Evolutionary conservation across 768 basidiomycete species (phyloP).

Genomic region (Rhodocollybia butyracea): DNA sequence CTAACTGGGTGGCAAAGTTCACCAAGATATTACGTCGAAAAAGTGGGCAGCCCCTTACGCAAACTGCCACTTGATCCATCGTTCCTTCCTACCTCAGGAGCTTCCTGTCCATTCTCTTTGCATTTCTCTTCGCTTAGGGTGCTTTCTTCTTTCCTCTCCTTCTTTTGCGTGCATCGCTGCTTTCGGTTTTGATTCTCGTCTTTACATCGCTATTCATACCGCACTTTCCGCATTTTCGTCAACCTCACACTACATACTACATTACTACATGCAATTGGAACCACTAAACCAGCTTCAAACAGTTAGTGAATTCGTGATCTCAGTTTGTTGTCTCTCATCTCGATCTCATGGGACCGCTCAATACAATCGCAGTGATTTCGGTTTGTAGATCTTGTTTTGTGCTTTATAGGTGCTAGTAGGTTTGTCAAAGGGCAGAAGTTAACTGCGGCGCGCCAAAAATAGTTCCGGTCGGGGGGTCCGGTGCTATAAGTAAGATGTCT

Average conservation of each 20-base stretch:
- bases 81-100: background rate
- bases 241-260: background rate
- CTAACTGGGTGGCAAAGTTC: slow-evolving; percentile 32
- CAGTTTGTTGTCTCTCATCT: too few relatives aligned
- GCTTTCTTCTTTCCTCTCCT: background rate
- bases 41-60: slow-evolving; percentile 18
- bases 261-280: slow-evolving; percentile 3
- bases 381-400: too few relatives aligned
- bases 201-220: slow-evolving; percentile 4
- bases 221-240: background rate
- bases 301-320: background rate
- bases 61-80: slow-evolving; percentile 5
- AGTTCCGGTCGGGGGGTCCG: too few relatives aligned
- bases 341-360: too few relatives aligned
- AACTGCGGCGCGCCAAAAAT: too few relatives aligned
- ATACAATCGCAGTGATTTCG: too few relatives aligned
- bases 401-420: too few relatives aligned
- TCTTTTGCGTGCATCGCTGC: background rate
- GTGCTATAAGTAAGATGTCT: too few relatives aligned
- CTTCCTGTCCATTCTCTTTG: slow-evolving; percentile 5
- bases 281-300: background rate
- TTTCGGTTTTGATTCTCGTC: background rate
- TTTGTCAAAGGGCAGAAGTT: too few relatives aligned
- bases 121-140: slow-evolving; percentile 1
- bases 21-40: slow-evolving; percentile 43